phyloP scores from a whole-genome alignment of 2,329 filamentous ascomycete genomes.

The Aureobasidium sp. region DNA sequence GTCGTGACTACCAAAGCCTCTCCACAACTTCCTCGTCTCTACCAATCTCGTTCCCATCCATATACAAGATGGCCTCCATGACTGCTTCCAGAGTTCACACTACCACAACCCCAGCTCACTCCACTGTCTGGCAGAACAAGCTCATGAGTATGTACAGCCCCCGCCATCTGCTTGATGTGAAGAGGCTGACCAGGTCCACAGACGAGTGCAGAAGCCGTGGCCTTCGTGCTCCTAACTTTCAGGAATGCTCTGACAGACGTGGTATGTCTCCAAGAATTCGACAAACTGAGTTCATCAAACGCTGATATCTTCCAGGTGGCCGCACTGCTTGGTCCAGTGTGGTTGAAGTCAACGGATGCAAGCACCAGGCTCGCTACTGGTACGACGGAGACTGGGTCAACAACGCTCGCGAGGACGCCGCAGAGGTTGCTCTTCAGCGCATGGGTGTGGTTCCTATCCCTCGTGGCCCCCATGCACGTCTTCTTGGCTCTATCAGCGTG shows the following conservation, averaged over 20 bases:
- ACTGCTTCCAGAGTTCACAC: conserved; percentile 15
- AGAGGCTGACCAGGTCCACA: conserved; percentile 28
- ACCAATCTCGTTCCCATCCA: not conserved
- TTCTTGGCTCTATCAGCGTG: conserved; percentile 9
- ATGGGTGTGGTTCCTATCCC: conserved; percentile 16
- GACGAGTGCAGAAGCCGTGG: conserved; percentile 35
- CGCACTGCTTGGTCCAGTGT: conserved; percentile 85
- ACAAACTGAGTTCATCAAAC: not conserved
- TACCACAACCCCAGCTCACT: conserved; percentile 14
- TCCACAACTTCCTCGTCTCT: not conserved
- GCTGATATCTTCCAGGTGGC: conserved; percentile 52
- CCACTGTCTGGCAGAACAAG: conserved; percentile 22
- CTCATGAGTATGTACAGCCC: conserved; percentile 27
- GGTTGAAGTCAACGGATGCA: conserved; percentile 62
- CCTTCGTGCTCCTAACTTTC: conserved; percentile 17
- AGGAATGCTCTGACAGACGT: conserved; percentile 16
- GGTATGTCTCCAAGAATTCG: not conserved
- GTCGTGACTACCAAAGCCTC: not conserved
- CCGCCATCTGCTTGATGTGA: not conserved
- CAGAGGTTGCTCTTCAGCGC: conserved; percentile 66
- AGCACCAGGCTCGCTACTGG: conserved; percentile 72
- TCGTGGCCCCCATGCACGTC: not conserved
- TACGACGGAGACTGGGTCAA: conserved; percentile 84
- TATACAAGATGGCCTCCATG: conserved; percentile 15
- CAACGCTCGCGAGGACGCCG: conserved; percentile 87